Conservation (phyloP, 768 basidiomycete species). For the Trametes meyenii region DNA sequence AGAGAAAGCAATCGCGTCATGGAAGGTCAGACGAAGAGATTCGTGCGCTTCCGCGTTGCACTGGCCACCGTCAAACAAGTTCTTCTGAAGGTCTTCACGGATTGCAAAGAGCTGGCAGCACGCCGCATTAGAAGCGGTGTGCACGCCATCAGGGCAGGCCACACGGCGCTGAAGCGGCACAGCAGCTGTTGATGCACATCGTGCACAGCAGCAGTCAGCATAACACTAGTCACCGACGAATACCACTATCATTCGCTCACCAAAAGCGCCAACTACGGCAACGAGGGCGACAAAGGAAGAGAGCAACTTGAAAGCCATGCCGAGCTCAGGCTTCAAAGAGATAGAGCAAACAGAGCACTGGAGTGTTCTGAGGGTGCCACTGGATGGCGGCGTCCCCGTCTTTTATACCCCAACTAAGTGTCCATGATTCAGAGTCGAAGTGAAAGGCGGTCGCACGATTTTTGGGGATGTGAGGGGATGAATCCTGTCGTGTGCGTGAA, state of each 20-base stretch:
- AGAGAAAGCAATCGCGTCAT: slow-evolving; percentile 28
- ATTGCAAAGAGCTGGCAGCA: slow-evolving; percentile 37
- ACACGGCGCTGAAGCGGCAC: slow-evolving; percentile 23
- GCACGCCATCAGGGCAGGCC: slow-evolving; percentile 34
- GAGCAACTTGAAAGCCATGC: slow-evolving; percentile 31
- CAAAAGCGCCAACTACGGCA: slow-evolving; percentile 15
- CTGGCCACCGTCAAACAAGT: slow-evolving; percentile 33
- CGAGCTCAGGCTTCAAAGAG: neutral
- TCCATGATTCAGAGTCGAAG: neutral
- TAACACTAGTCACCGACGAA: neutral
- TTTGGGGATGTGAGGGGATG: neutral
- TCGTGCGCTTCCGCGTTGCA: slow-evolving; percentile 37
- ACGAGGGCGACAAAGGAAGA: slow-evolving; percentile 22
- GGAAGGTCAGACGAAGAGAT: slow-evolving; percentile 32
- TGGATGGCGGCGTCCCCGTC: neutral
- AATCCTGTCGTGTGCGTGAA: neutral
- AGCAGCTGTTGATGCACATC: too few relatives aligned
- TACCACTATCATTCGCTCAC: slow-evolving; percentile 19
- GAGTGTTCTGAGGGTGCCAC: slow-evolving; percentile 12
- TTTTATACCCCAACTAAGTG: neutral
- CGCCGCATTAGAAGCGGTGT: slow-evolving; percentile 33
- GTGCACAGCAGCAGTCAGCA: too few relatives aligned
- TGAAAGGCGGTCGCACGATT: neutral
- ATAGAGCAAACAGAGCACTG: slow-evolving; percentile 1
- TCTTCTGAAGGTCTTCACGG: slow-evolving; percentile 34